These are phyloP conservation scores for Mycena pura DNA, from an alignment of 768 basidiomycete genomes.

Conservation along the genomic window DNA sequence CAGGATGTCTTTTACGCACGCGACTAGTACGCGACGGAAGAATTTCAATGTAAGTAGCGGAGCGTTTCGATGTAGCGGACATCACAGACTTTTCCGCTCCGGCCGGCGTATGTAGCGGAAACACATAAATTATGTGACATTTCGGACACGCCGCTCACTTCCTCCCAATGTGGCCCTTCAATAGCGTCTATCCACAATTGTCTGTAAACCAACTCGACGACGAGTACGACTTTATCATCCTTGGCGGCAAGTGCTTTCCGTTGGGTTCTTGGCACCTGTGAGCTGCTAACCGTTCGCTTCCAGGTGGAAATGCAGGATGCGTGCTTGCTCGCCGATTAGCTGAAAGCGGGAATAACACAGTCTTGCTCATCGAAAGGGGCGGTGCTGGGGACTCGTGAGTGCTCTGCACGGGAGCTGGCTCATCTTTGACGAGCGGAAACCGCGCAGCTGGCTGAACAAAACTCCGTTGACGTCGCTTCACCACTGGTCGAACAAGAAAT, in stretches of 20 bases:
- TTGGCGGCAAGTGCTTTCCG: not conserved
- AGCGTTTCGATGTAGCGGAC: too few relatives aligned
- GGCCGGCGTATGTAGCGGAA: too few relatives aligned
- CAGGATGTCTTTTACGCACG: too few relatives aligned
- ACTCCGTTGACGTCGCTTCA: constrained; percentile 40
- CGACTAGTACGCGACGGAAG: too few relatives aligned
- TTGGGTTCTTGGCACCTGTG: not conserved
- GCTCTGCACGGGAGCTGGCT: too few relatives aligned
- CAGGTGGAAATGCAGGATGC: constrained; percentile 40
- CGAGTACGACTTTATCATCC: constrained; percentile 12
- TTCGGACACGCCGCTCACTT: too few relatives aligned
- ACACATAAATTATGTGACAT: too few relatives aligned
- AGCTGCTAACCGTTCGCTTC: not conserved
- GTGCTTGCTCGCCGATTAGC: constrained; percentile 38
- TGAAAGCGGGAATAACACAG: constrained; percentile 30
- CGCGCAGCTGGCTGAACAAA: constrained; percentile 34
- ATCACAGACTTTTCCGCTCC: too few relatives aligned
- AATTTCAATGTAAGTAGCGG: too few relatives aligned
- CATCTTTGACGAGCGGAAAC: not conserved
- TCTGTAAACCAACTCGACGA: not conserved
- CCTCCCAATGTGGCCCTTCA: constrained; percentile 12
- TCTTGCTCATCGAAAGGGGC: constrained; percentile 41
- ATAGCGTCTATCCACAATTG: not conserved
- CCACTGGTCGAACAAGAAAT: constrained; percentile 30
- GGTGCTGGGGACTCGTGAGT: constrained; percentile 28